Evolutionary conservation across 192 early-diverging fungal genomes (phyloP).

Genomic region (Gonapodya prolifera): DNA sequence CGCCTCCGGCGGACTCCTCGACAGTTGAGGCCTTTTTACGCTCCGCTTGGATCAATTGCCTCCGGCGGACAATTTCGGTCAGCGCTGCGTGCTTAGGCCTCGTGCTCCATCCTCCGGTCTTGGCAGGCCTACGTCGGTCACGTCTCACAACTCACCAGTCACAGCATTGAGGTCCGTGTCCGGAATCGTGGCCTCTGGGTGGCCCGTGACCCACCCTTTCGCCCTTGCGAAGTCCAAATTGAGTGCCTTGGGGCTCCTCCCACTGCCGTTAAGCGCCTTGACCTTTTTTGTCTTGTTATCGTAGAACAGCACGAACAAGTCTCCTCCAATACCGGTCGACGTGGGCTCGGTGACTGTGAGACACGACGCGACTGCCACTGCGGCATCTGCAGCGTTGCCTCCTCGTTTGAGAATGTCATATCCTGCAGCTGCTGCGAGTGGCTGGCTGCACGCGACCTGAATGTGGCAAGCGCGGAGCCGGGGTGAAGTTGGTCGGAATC

Average conservation of each 20-base stretch:
- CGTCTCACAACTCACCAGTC: no score
- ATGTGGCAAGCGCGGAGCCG: no score
- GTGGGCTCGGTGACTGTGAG: slow-evolving; percentile 55
- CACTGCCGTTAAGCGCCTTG: slow-evolving; percentile 46
- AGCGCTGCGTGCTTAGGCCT: no score
- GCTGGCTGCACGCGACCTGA: no score
- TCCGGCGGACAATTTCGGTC: no score
- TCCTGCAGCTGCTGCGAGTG: not conserved
- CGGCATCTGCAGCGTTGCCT: slow-evolving; percentile 15
- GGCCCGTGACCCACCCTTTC: slow-evolving; percentile 13
- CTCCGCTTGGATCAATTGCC: no score
- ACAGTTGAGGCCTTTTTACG: no score
- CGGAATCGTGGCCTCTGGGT: no score
- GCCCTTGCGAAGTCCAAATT: slow-evolving; percentile 30
- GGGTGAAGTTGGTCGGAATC: no score
- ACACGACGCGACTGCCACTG: slow-evolving; percentile 46
- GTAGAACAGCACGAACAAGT: slow-evolving; percentile 68
- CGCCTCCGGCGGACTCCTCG: no score
- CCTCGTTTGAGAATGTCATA: not conserved
- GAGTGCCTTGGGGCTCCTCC: slow-evolving; percentile 38
- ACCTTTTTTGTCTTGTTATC: slow-evolving; percentile 41
- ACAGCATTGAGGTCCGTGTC: not conserved
- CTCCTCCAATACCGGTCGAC: slow-evolving; percentile 67
- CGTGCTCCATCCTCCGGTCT: no score
- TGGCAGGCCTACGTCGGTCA: no score